Base-by-base conservation (phyloP, 75 land plant species). In the Picea sitchensis region DNA sequence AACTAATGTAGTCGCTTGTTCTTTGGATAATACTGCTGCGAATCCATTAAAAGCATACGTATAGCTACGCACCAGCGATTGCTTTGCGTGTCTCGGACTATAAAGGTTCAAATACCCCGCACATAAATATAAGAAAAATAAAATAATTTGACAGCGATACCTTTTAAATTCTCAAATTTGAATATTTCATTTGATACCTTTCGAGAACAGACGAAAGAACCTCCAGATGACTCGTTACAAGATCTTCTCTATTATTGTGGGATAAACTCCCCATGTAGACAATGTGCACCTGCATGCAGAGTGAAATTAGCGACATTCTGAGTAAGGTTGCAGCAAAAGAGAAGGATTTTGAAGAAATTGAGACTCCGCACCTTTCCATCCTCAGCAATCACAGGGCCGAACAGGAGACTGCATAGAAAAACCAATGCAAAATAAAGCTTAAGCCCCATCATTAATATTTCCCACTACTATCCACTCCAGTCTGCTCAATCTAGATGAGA, bases 11-110 rank as follows among this genome's bases (percentile, higher is more conserved):
- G 74, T 65, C 34, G 91, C 95, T 82, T 92, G 93, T 57, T 80
- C 64, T 61, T 83, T 71, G 3, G 92, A 85, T 12, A 94, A 90
- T 84, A 87, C 78, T 36, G 95, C 97, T 23, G 97, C 87, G 81
- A 94, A 94, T 8, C 97, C 97, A 30, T 58, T 87, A 74, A 94
- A 86, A 76, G 91, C 87, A 79, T 92, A 90, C 21, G 78, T 69
- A 54, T 94, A 94, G 65, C 84, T 84, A 65, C 89, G 86, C 13
- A 88, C 83, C 12, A 94, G 65, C 3, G 90, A 82, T 18, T 80
- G 20, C 61, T 88, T 78, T 47, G 82, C 94, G 5, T 80, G 83
- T 58, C 79, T 82, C 64, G 83, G 68, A 67, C 94, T 94, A 85
- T 61, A 21, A 5, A 76, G 11, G 11, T 51, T 51, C 11, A 51